These are phyloP conservation scores for Anthracocystis panici-leucophaei DNA, from an alignment of 1,284 basidiomycete species.

Conservation along the genomic window DNA sequence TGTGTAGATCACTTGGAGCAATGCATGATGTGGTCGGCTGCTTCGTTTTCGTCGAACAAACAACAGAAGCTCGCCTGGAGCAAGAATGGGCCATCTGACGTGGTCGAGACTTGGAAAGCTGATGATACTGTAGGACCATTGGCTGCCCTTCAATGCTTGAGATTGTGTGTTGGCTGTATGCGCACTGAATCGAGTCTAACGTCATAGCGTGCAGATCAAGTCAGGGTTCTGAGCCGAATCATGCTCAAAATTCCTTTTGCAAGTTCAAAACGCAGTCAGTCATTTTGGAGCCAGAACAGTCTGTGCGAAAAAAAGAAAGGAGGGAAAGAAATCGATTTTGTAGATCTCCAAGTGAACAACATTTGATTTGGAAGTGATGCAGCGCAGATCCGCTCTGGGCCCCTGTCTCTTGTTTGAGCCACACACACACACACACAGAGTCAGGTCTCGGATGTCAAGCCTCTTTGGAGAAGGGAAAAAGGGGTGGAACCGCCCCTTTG, in stretches of 20 bases:
- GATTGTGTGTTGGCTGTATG: conserved; percentile 1
- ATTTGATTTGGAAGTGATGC: conserved; percentile 7
- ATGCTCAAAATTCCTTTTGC: neutral
- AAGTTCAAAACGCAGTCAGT: too few species aligned
- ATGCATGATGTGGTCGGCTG: neutral
- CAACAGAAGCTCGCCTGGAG: neutral
- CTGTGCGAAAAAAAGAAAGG: neutral
- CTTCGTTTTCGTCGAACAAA: too few species aligned
- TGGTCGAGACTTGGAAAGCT: neutral
- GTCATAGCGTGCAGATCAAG: conserved; percentile 13
- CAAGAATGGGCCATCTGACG: neutral
- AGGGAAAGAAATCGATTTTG: neutral
- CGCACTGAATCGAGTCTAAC: neutral
- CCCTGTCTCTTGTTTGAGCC: neutral
- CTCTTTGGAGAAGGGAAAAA: neutral
- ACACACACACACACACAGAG: too few species aligned
- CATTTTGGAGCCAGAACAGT: too few species aligned
- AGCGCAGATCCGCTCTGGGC: conserved; percentile 2
- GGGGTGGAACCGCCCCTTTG: neutral
- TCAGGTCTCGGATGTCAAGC: neutral
- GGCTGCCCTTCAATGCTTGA: neutral
- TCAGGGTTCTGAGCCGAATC: too few species aligned
- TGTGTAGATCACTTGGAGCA: too few species aligned
- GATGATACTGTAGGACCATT: too few species aligned
- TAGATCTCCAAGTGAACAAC: conserved; percentile 9